phyloP scores from a whole-genome alignment of 352 stramenopile species.

The Pythium aquatile region DNA sequence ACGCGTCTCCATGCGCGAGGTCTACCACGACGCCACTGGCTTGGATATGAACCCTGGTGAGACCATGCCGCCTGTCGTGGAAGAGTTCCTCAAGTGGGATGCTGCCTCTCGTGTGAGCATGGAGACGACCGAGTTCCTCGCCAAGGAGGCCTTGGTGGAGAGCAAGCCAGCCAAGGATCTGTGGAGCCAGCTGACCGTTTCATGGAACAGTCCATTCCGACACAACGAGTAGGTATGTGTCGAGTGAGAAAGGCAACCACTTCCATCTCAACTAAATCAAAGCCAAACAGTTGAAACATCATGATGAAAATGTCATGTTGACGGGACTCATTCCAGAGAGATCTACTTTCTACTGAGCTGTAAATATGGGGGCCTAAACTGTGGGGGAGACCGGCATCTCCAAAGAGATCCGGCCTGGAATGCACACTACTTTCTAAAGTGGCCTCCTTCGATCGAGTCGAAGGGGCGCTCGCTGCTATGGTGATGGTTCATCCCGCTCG shows the following conservation, averaged over 20 bases:
- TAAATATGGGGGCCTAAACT: constrained; percentile 31
- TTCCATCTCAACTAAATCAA: background rate
- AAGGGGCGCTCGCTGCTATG: background rate
- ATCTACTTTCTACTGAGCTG: constrained; percentile 6
- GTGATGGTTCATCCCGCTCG: constrained; percentile 4
- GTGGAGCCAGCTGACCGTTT: constrained; percentile 9
- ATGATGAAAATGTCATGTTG: background rate
- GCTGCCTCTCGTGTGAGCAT: constrained; percentile 28
- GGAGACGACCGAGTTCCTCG: constrained; percentile 22
- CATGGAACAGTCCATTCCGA: constrained; percentile 20
- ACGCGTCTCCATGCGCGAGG: constrained; percentile 19
- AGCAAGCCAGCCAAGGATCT: background rate
- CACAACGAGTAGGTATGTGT: background rate
- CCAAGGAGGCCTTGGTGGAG: background rate
- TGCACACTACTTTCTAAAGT: constrained; percentile 30
- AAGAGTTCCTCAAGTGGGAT: constrained; percentile 35
- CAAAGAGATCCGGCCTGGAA: constrained; percentile 6
- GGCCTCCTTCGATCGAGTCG: background rate
- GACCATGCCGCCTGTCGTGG: constrained; percentile 21
- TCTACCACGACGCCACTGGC: constrained; percentile 24
- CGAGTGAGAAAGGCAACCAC: background rate
- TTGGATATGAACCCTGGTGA: constrained; percentile 12
- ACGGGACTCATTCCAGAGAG: constrained; percentile 1
- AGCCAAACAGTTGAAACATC: background rate
- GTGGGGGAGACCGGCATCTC: background rate